Conservation (phyloP, 768 basidiomycete species). For the Pilatotrama ljubarskyi region DNA sequence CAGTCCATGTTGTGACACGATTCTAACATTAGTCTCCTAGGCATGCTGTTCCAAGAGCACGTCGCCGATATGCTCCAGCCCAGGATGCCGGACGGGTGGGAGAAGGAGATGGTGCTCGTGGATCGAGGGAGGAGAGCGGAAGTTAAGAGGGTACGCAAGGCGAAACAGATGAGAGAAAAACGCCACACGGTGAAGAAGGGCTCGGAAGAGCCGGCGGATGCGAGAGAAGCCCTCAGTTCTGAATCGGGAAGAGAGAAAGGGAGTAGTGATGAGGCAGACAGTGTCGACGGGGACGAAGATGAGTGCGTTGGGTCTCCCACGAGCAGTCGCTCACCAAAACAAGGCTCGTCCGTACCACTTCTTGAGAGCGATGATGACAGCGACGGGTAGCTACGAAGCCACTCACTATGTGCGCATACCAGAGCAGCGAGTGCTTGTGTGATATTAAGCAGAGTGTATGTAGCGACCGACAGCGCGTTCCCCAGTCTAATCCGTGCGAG, state of each 20-base stretch:
- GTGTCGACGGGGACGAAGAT: neutral
- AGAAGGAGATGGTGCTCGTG: conserved; percentile 32
- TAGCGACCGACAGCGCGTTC: neutral
- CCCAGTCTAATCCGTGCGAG: conserved; percentile 15
- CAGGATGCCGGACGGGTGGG: conserved; percentile 48
- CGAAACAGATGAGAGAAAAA: neutral
- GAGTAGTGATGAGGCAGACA: neutral
- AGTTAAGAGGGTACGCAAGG: neutral
- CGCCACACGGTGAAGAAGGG: neutral
- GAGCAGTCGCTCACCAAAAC: neutral
- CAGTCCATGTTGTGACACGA: neutral
- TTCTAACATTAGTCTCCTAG: conserved; percentile 33
- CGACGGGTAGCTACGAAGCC: neutral
- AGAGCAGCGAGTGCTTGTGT: neutral
- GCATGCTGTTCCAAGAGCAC: conserved; percentile 70
- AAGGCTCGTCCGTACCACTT: neutral
- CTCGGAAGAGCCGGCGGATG: neutral
- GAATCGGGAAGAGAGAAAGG: neutral
- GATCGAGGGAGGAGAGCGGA: conserved; percentile 4
- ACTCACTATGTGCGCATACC: too few relatives aligned
- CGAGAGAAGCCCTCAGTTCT: neutral
- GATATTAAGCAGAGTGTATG: conserved; percentile 11
- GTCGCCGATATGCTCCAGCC: conserved; percentile 46
- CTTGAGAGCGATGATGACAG: neutral
- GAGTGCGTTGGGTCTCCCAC: neutral